phyloP scores from a whole-genome alignment of 1,139 yeast species.

The Wickerhamomyces sp. region DNA sequence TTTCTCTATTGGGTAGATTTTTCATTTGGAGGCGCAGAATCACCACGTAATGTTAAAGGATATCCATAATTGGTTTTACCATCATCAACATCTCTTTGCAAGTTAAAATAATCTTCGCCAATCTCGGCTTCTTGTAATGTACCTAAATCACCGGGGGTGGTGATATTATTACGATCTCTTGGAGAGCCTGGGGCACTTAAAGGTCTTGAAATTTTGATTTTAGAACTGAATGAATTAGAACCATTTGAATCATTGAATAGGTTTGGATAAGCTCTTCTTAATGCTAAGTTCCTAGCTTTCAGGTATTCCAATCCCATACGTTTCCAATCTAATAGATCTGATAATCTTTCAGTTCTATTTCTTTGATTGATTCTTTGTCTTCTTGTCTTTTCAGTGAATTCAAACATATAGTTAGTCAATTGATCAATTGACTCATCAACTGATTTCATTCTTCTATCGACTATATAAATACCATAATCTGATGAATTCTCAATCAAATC shows the following conservation, averaged over 20 bases:
- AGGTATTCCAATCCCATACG: slow-evolving; percentile 96
- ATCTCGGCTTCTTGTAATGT: slow-evolving; percentile 86
- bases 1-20: slow-evolving; percentile 7
- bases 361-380: slow-evolving; percentile 98
- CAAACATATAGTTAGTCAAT: slow-evolving; percentile 83
- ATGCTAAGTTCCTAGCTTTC: slow-evolving; percentile 88
- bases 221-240: slow-evolving; percentile 24
- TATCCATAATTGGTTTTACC: slow-evolving; percentile 29
- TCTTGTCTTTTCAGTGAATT: slow-evolving; percentile 81
- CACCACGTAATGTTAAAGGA: slow-evolving; percentile 37
- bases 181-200: slow-evolving; percentile 97
- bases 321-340: slow-evolving; percentile 94
- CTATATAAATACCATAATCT: slow-evolving; percentile 95
- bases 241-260: slow-evolving; percentile 54
- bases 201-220: slow-evolving; percentile 82
- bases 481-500: slow-evolving; percentile 91
- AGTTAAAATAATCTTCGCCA: slow-evolving; percentile 80
- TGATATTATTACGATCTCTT: slow-evolving; percentile 57
- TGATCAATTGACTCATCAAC: slow-evolving; percentile 94
- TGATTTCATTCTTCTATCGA: slow-evolving; percentile 88
- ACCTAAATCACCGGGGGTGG: slow-evolving; percentile 99
- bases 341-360: slow-evolving; percentile 90
- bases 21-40: slow-evolving; percentile 33
- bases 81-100: slow-evolving; percentile 51
- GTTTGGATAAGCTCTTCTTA: slow-evolving; percentile 92